Conservation (phyloP, 805 yeast genomes). For the Hermanozyma aechmeae region DNA sequence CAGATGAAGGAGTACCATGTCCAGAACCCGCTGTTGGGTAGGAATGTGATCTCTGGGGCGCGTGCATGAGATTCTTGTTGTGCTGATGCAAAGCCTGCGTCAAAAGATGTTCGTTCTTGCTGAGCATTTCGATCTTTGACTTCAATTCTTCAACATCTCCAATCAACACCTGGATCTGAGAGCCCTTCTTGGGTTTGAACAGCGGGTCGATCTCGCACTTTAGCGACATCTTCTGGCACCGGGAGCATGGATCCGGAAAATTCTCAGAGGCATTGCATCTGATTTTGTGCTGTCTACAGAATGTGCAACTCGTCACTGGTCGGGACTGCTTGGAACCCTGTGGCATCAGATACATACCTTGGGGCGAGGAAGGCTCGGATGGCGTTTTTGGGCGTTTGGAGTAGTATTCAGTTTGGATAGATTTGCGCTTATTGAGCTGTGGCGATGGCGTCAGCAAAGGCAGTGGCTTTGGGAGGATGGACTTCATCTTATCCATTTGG, state of each 20-base stretch:
- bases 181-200: conserved; percentile 85
- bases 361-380: conserved; percentile 3
- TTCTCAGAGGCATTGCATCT: conserved; percentile 85
- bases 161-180: conserved; percentile 74
- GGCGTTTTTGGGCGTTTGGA: conserved; percentile 7
- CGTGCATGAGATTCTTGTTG: conserved; percentile 20
- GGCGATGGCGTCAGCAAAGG: conserved; percentile 9
- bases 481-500: too few relatives aligned
- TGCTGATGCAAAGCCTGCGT: conserved; percentile 52
- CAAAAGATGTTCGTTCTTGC: conserved; percentile 56
- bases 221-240: conserved; percentile 74
- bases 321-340: conserved; percentile 30
- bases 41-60: not conserved
- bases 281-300: conserved; percentile 90
- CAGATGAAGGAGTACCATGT: conserved; percentile 6
- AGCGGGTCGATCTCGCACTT: conserved; percentile 86
- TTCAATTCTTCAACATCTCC: conserved; percentile 80
- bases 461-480: conserved; percentile 35
- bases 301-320: conserved; percentile 89
- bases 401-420: conserved; percentile 4
- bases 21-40: conserved; percentile 2
- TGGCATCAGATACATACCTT: not conserved
- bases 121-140: conserved; percentile 56
- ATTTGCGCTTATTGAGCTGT: conserved; percentile 9
- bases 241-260: conserved; percentile 71